Base-by-base conservation (phyloP, 306 rosid species). In the Glycyrrhiza uralensis region DNA sequence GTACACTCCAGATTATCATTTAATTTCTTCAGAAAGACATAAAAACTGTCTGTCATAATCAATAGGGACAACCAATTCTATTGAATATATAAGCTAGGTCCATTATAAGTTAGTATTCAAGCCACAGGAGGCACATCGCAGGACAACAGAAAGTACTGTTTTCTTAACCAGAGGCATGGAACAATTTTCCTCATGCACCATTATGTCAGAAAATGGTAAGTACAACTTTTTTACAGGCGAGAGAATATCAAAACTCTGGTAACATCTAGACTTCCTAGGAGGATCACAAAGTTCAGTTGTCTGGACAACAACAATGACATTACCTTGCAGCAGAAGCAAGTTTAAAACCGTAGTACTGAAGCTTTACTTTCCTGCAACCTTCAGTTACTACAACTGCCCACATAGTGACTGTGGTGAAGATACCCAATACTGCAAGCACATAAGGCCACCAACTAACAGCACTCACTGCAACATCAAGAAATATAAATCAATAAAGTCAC, bases 351-450 rank as follows among this genome's bases (percentile, higher is more conserved):
- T 94, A 94, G 76, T 94, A 94, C 68, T 94, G 96, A 83, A 91
- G 88, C 86, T 91, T 94, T 52, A 94, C 89, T 86, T 94, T 94
- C 85, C 99, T 80, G 73, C 99, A 89, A 75, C 97, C 97, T 87
- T 94, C 97, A 4, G 97, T 94, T 71, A 94, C 97, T 69, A 94
- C 97, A 71, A 94, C 99, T 28, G 99, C 99, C 97, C 96, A 94
- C 99, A 91, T 91, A 15, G 99, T 91, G 79, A 94, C 99, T 4
- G 82, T 14, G 8, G 97, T 94, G 78, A 94, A 94, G 81, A 94
- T 84, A 13, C 96, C 96, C 86, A 89, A 63, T 18, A 94, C 84
- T 17, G 88, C 92, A 69, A 85, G 85, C 54, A 86, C 56, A 63
- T 89, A 94, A 0, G 95, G 95, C 81, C 84, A 82, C 96, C 97